Evolutionary conservation across 345 rosid genomes (phyloP), one percentile per base, ranked within the genome.

Genomic region (Aegle marmelos): DNA sequence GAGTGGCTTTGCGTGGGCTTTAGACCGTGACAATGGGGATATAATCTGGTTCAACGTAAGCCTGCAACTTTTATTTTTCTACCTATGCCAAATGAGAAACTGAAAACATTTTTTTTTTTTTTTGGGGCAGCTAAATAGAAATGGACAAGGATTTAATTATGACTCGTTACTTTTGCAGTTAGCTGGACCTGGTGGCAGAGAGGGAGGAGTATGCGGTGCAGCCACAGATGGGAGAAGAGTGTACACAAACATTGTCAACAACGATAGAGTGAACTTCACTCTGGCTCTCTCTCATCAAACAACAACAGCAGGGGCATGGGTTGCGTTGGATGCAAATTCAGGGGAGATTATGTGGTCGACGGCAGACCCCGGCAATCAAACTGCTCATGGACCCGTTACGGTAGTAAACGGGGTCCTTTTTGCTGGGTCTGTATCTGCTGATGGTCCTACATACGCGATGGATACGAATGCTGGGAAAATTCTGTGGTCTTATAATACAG

Each of bases 301-400:
- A 64, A 89, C 88, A 17, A 84, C 85, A 1, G 87, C 85, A 0
- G 90, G 92, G 1, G 88, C 78, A 4, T 84, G 86, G 88, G 86
- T 84, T 16, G 90, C 85, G 13, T 37, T 87, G 65, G 87, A 82
- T 34, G 87, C 89, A 21, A 79, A 73, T 25, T 67, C 86, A 0
- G 88, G 90, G 50, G 50, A 77, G 9, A 86, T 83, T 21, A 11
- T 80, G 1, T 86, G 87, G 87, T 37, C 87, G 1, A 85, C 81
- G 0, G 87, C 85, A 10, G 82, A 86, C 75, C 91, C 91, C 36
- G 85, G 88, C 86, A 83, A 84, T 17, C 82, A 84, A 48, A 79
- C 80, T 0, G 64, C 81, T 19, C 81, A 83, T 3, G 89, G 72
- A 1, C 89, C 92, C 4, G 89, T 87, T 7, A 69, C 85, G 0